Evolutionary conservation across 179 eudicot genomes (phyloP).

Genomic region (Nepenthes alata): DNA sequence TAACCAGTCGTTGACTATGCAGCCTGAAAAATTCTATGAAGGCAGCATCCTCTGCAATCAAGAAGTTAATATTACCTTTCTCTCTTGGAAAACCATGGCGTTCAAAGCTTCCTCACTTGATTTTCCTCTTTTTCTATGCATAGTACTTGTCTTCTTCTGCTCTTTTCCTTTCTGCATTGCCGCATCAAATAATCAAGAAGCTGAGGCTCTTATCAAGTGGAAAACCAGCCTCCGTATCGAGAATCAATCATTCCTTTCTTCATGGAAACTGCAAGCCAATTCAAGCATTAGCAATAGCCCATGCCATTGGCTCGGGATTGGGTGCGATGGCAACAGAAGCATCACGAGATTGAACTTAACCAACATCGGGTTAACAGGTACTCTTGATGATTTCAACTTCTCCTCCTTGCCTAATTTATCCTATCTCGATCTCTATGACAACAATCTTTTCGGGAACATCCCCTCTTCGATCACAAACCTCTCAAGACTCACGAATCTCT

Average conservation of each 20-base stretch:
- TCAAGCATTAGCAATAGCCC: slow-evolving; percentile 9
- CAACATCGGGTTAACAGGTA: slow-evolving; percentile 29
- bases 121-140: too few species aligned
- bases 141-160: too few species aligned
- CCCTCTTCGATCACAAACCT: slow-evolving; percentile 26
- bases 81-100: too few species aligned
- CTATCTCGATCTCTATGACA: slow-evolving; percentile 23
- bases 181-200: slow-evolving; percentile 14
- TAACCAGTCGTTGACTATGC: too few species aligned
- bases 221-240: slow-evolving; percentile 25
- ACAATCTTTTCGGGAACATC: slow-evolving; percentile 31
- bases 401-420: slow-evolving; percentile 31
- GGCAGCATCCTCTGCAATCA: too few species aligned
- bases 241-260: slow-evolving; percentile 20
- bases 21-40: too few species aligned
- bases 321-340: slow-evolving; percentile 19
- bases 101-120: too few species aligned
- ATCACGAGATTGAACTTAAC: slow-evolving; percentile 31
- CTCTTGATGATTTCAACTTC: slow-evolving; percentile 29
- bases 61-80: too few species aligned
- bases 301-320: slow-evolving; percentile 43
- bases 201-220: slow-evolving; percentile 37
- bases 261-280: slow-evolving; percentile 23
- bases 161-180: too few species aligned
- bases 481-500: slow-evolving; percentile 17